Evolutionary conservation across 257 asterid species (phyloP).

Genomic region (Nicotiana sylvestris): DNA sequence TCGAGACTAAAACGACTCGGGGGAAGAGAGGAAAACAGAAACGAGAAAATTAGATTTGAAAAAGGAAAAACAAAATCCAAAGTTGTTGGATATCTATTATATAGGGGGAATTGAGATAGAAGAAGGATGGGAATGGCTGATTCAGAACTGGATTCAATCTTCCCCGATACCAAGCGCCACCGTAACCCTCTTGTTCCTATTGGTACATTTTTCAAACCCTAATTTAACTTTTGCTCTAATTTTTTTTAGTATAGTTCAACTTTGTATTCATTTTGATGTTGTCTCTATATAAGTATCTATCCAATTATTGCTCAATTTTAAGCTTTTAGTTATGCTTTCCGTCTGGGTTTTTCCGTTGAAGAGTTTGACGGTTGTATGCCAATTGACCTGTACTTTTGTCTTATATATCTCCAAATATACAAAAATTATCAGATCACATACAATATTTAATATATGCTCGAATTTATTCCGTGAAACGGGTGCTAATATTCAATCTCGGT

Average conservation of each 20-base stretch:
- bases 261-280: neutral
- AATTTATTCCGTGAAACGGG: neutral
- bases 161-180: slow-evolving; percentile 57
- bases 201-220: slow-evolving; percentile 35
- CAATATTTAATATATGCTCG: too few relatives aligned
- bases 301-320: neutral
- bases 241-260: neutral
- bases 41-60: neutral
- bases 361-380: neutral
- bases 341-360: neutral
- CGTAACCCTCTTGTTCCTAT: slow-evolving; percentile 79
- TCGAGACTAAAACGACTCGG: neutral
- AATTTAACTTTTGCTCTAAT: neutral
- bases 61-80: neutral
- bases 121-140: slow-evolving; percentile 63
- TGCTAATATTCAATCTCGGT: neutral
- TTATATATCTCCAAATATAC: neutral
- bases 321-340: neutral
- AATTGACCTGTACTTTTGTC: neutral
- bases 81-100: neutral
- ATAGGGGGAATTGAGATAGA: neutral
- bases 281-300: neutral
- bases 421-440: too few relatives aligned
- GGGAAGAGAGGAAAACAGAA: neutral
- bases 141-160: slow-evolving; percentile 62